These are phyloP conservation scores for Penicillium olsonii DNA, from an alignment of 2,329 filamentous ascomycete species.

Conservation along the genomic window DNA sequence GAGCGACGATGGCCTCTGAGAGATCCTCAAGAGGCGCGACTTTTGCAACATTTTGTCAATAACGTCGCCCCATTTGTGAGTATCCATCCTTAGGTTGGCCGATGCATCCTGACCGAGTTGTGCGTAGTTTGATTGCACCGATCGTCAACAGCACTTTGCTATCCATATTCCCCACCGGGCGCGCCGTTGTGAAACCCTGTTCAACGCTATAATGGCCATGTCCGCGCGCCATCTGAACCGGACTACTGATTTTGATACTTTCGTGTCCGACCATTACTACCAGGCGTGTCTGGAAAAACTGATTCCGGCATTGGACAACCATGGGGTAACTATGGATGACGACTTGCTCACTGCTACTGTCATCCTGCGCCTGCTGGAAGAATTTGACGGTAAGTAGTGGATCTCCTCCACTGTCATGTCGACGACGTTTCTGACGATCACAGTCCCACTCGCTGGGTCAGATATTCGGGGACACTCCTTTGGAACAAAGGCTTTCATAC, in stretches of 20 bases:
- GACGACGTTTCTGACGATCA: constrained; percentile 9
- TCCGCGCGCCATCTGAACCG: constrained; percentile 46
- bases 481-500: constrained; percentile 25
- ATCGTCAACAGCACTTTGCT: constrained; percentile 28
- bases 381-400: constrained; percentile 39
- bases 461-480: constrained; percentile 27
- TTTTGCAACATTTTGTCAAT: constrained; percentile 24
- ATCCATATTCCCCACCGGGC: constrained; percentile 27
- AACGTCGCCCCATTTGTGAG: constrained; percentile 22
- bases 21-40: constrained; percentile 19
- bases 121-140: constrained; percentile 31
- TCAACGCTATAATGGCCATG: constrained; percentile 46
- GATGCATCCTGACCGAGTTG: background rate
- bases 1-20: constrained; percentile 20
- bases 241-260: constrained; percentile 41
- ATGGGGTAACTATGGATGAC: constrained; percentile 42
- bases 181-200: constrained; percentile 31
- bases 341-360: constrained; percentile 44
- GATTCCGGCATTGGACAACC: constrained; percentile 43
- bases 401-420: background rate
- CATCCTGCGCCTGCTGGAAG: constrained; percentile 43
- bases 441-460: constrained; percentile 24
- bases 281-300: constrained; percentile 43
- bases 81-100: background rate
- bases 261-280: constrained; percentile 45